Conservation (phyloP, 75 land plant species). For the Cryptomeria japonica region DNA sequence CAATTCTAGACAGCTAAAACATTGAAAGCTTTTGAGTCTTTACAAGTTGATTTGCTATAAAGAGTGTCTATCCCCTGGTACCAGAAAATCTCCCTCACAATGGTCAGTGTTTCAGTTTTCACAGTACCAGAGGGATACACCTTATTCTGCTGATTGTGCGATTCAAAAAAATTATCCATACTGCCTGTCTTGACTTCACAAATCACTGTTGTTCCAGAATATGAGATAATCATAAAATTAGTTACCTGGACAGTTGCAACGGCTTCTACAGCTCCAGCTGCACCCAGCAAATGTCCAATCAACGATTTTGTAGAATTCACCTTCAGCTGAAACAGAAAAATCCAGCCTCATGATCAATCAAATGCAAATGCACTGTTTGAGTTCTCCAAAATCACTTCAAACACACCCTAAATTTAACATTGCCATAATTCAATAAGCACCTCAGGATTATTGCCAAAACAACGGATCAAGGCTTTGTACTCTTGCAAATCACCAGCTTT, state of each 20-base stretch:
- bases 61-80: neutral
- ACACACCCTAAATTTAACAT: neutral
- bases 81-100: neutral
- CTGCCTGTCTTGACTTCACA: no score
- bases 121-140: neutral
- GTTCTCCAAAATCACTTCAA: neutral
- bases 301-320: slow-evolving; percentile 56
- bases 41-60: neutral
- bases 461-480: slow-evolving; percentile 43
- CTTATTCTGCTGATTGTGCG: neutral
- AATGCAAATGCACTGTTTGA: neutral
- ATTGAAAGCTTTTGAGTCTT: neutral
- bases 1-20: neutral
- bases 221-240: slow-evolving; percentile 6
- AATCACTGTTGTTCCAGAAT: no score
- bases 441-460: slow-evolving; percentile 45
- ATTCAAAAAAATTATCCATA: neutral
- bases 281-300: slow-evolving; percentile 56
- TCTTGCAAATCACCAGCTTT: slow-evolving; percentile 54
- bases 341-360: neutral
- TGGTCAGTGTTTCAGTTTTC: neutral
- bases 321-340: slow-evolving; percentile 30
- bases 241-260: slow-evolving; percentile 55
- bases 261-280: slow-evolving; percentile 54
- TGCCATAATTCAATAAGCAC: neutral